Evolutionary conservation across 345 rosid genomes (phyloP).

Genomic region (Melastoma malabathricum): DNA sequence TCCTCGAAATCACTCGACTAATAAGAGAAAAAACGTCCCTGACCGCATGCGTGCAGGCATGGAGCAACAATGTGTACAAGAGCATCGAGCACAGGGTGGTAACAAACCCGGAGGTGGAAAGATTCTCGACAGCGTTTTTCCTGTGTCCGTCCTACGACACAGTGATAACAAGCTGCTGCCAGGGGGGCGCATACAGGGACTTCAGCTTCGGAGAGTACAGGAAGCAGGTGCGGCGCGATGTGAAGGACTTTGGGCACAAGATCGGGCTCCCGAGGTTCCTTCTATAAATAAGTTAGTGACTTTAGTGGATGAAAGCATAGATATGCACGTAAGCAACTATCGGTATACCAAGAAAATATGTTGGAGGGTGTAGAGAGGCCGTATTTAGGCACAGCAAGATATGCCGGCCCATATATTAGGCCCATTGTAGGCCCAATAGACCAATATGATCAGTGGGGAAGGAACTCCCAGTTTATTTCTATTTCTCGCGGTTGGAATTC

Average conservation of each 20-base stretch:
- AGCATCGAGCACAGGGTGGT: constrained; percentile 78
- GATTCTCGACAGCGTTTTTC: constrained; percentile 88
- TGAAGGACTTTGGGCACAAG: constrained; percentile 53
- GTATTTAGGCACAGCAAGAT: too few species aligned
- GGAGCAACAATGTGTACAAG: constrained; percentile 86
- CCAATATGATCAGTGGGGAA: too few species aligned
- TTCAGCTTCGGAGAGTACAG: constrained; percentile 69
- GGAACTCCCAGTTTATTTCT: too few species aligned
- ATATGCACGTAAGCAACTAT: too few species aligned
- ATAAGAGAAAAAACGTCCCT: too few species aligned
- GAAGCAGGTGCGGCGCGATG: constrained; percentile 74
- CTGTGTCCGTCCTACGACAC: constrained; percentile 73
- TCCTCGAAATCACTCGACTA: too few species aligned
- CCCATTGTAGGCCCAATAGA: too few species aligned
- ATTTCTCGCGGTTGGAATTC: too few species aligned
- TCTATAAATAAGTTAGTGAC: constrained; percentile 13
- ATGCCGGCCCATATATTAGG: too few species aligned
- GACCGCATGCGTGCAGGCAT: constrained; percentile 35
- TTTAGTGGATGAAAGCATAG: neutral
- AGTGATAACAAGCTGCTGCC: constrained; percentile 34
- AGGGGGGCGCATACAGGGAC: constrained; percentile 37
- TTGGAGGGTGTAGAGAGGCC: too few species aligned
- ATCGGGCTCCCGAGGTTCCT: constrained; percentile 73
- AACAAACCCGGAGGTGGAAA: constrained; percentile 51
- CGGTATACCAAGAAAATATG: too few species aligned